These are phyloP conservation scores for Vigna trinervia DNA, from an alignment of 306 rosid species.

Conservation along the genomic window DNA sequence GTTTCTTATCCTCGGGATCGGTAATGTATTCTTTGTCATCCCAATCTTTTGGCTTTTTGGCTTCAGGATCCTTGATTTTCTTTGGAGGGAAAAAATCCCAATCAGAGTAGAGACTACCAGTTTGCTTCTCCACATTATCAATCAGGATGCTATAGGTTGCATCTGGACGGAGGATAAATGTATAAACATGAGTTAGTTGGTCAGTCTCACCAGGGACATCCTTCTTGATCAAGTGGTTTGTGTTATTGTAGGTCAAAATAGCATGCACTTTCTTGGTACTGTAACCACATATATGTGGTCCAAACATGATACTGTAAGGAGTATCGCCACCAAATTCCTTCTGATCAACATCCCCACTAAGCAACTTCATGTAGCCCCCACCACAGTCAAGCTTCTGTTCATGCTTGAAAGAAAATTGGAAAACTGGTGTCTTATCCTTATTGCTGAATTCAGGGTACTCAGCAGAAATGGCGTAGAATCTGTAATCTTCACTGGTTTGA, in stretches of 20 bases:
- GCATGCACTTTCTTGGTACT: slow-evolving; percentile 98
- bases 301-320: slow-evolving; percentile 98
- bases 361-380: slow-evolving; percentile 97
- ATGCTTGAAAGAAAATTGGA: slow-evolving; percentile 94
- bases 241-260: slow-evolving; percentile 76
- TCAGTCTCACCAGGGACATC: slow-evolving; percentile 98
- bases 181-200: too few species aligned
- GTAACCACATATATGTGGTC: slow-evolving; percentile 99
- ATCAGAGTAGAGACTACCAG: slow-evolving; percentile 52
- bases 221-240: slow-evolving; percentile 96
- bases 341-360: slow-evolving; percentile 91
- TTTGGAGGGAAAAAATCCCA: slow-evolving; percentile 96
- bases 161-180: too few species aligned
- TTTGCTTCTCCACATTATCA: too few species aligned
- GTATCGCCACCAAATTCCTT: slow-evolving; percentile 97
- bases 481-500: too few species aligned
- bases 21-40: slow-evolving; percentile 41
- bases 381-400: slow-evolving; percentile 99
- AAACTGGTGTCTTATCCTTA: slow-evolving; percentile 29
- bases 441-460: too few species aligned
- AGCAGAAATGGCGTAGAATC: too few species aligned
- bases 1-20: too few species aligned
- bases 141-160: too few species aligned
- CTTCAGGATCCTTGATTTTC: slow-evolving; percentile 94
- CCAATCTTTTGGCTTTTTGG: slow-evolving; percentile 98